These are phyloP conservation scores for Arachis stenosperma DNA, from an alignment of 306 rosid species.

Conservation along the genomic window DNA sequence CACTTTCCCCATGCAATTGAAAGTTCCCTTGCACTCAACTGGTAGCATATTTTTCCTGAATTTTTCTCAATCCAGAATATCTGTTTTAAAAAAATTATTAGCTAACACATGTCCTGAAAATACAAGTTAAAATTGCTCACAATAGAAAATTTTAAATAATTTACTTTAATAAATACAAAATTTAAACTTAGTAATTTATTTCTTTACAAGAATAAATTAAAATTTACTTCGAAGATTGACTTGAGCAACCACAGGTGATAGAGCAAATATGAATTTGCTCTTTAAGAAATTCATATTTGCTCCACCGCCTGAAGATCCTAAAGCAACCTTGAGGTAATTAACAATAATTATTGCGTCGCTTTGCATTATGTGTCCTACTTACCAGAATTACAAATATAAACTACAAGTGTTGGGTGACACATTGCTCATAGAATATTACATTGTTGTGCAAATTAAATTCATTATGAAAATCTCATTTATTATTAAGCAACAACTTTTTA, in stretches of 20 bases:
- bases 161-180: no score
- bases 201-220: background rate
- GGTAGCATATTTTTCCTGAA: constrained; percentile 59
- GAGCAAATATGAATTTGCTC: constrained; percentile 64
- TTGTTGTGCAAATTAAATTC: no score
- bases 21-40: constrained; percentile 70
- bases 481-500: no score
- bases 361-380: background rate
- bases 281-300: constrained; percentile 70
- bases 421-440: no score
- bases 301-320: constrained; percentile 77
- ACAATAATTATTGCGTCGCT: background rate
- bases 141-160: no score
- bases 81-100: constrained; percentile 28
- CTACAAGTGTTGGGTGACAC: no score
- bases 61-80: constrained; percentile 58
- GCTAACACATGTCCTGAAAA: no score
- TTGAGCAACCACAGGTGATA: constrained; percentile 47
- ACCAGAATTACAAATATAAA: no score
- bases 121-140: no score
- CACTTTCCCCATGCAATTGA: constrained; percentile 61
- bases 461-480: no score
- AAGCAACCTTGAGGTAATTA: constrained; percentile 36
- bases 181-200: no score
- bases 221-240: background rate